Evolutionary conservation across 2,329 filamentous ascomycete species (phyloP), one percentile per base, ranked within the genome.

Genomic region (Diaporthe sp.): DNA sequence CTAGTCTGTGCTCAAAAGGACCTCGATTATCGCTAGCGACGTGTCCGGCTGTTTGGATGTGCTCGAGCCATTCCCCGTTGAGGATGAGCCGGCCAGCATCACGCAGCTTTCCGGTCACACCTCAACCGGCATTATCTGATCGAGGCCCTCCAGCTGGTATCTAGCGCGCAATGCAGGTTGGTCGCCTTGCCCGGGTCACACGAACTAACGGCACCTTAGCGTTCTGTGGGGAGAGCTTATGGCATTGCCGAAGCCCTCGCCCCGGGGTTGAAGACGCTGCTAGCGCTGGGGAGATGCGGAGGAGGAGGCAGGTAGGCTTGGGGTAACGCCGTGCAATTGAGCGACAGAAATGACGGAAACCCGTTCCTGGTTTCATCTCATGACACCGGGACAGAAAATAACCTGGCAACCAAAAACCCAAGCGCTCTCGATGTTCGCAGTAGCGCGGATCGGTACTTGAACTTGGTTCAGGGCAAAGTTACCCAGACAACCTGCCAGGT

Each of bases 11-110:
- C 37, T n/a, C 59, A 68, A 37, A 31, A 25, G 25, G n/a, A 31
- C 39, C 39, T 42, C 51, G 61, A 55, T 51, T 13, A n/a, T 51
- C 55, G 31, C 58, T 72, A 53, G 70, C 70, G n/a, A 62, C 31
- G 12, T 49, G 46, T 19, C 53, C 72, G 42, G 39, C 39, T 39
- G 42, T 68, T 59, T 70, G 42, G 53, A 7, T 9, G 17, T 19
- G 62, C 42, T 70, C 77, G 76, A 77, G 51, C 77, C 57, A 34
- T 72, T 62, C 57, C 46, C 10, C 44, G 19, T 62, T 28, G 31
- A 53, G 70, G n/a, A 39, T 72, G n/a, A 62, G n/a, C 31, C 34
- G 31, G n/a, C 13, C 28, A 51, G 39, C 46, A 49, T 44, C 70
- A 61, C 57, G 34, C 57, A 62, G 44, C 44, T 13, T 39, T n/a